These are phyloP conservation scores for Lichtheimia ornata DNA, from an alignment of 371 early-diverging fungal genomes.

Conservation along the genomic window DNA sequence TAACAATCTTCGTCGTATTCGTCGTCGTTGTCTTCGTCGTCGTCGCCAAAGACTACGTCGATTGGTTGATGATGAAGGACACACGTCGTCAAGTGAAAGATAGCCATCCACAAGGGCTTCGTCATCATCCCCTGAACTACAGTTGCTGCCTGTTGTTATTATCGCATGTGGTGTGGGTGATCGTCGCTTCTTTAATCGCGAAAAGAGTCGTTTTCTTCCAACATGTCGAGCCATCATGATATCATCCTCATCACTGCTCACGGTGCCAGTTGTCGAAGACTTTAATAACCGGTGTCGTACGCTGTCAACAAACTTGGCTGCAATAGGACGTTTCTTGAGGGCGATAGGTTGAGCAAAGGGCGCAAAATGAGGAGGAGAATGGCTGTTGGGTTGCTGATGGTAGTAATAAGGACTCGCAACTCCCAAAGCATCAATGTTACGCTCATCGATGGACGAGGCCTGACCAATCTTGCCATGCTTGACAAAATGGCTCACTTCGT, in stretches of 20 bases:
- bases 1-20: neutral
- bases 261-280: conserved; percentile 6
- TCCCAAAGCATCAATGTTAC: conserved; percentile 7
- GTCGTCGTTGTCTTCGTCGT: conserved; percentile 3
- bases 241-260: neutral
- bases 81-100: conserved; percentile 6
- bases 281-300: conserved; percentile 11
- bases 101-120: conserved; percentile 6
- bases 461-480: conserved; percentile 16
- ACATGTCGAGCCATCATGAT: neutral
- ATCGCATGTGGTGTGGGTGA: too few relatives aligned
- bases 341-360: conserved; percentile 1
- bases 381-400: conserved; percentile 2
- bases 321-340: conserved; percentile 9
- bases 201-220: too few relatives aligned
- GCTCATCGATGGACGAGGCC: conserved; percentile 4
- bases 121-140: neutral
- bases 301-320: conserved; percentile 8
- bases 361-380: neutral
- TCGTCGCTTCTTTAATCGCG: too few relatives aligned
- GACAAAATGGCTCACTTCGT: conserved; percentile 24
- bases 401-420: conserved; percentile 4
- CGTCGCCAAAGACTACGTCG: neutral
- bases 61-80: too few relatives aligned
- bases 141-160: conserved; percentile 2